Percentiles rank a stretch among this genome's conserved stretches.
Conservation (phyloP, 2,329 filamentous ascomycete genomes). For the Ophiostoma angusticollis region DNA sequence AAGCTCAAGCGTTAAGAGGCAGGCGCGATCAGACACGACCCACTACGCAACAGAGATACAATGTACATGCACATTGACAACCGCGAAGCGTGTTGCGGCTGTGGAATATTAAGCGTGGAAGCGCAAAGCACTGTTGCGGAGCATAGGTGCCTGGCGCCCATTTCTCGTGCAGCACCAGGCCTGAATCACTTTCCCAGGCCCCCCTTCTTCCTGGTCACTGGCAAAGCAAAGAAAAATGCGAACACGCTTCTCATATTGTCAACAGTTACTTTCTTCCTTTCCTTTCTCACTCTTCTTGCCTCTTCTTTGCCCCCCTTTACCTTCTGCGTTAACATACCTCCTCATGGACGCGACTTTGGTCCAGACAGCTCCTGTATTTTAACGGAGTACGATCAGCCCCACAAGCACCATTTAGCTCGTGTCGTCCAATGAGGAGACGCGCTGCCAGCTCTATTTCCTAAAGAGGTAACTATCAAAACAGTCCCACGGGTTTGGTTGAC, state of each 20-base stretch:
- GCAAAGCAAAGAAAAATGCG: too few species aligned
- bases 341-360: constrained; percentile 10
- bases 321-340: constrained; percentile 7
- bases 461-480: constrained; percentile 15
- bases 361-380: too few species aligned
- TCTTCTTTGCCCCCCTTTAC: background rate
- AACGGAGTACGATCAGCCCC: too few species aligned
- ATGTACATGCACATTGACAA: constrained; percentile 12
- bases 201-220: background rate
- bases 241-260: background rate
- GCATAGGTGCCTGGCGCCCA: constrained; percentile 7
- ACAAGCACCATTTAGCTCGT: constrained; percentile 8
- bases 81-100: constrained; percentile 15
- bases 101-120: constrained; percentile 3
- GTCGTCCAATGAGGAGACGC: constrained; percentile 16
- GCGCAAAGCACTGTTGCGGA: constrained; percentile 1
- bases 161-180: constrained; percentile 9
- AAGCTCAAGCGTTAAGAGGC: constrained; percentile 3
- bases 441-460: constrained; percentile 7
- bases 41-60: constrained; percentile 12
- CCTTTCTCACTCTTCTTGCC: background rate
- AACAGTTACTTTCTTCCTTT: too few species aligned
- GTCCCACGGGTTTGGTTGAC: constrained; percentile 9
- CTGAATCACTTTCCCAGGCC: background rate
- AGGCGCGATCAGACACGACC: constrained; percentile 11